phyloP scores from a whole-genome alignment of 2,329 filamentous ascomycete species.

The Immersiporthe knoxdaviesiana region DNA sequence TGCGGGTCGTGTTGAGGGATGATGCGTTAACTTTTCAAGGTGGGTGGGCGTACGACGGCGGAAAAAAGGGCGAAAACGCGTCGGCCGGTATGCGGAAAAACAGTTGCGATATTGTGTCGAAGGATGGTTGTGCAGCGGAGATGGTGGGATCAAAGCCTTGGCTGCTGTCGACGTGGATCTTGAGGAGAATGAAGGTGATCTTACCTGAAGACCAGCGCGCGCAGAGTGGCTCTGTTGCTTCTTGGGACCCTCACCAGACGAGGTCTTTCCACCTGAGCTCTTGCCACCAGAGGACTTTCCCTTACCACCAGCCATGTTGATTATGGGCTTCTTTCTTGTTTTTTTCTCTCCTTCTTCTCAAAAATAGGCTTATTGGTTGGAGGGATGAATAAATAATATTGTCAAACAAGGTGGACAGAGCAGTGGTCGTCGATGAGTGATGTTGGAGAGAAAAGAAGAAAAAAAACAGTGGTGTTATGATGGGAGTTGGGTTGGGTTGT shows the following conservation, averaged over 20 bases:
- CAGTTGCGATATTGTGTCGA: conserved; percentile 18
- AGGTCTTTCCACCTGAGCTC: conserved; percentile 78
- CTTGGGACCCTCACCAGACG: conserved; percentile 67
- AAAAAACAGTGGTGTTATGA: not conserved
- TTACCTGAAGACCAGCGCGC: conserved; percentile 93
- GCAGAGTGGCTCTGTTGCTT: conserved; percentile 96
- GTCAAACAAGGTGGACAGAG: not conserved
- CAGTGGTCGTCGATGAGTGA: not conserved
- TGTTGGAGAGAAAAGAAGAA: not conserved
- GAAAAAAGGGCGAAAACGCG: conserved; percentile 20
- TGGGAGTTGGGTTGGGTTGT: conserved; percentile 13
- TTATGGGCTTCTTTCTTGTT: conserved; percentile 5
- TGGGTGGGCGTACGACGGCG: not conserved
- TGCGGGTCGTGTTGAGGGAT: not conserved
- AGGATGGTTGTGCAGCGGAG: conserved; percentile 25
- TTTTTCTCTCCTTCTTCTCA: not conserved
- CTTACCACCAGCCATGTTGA: conserved; percentile 80
- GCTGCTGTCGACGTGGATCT: not conserved
- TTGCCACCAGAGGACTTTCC: conserved; percentile 91
- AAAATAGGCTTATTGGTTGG: not conserved
- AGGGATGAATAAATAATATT: not conserved
- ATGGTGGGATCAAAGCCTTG: conserved; percentile 24
- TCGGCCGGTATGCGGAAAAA: conserved; percentile 20
- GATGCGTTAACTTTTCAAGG: conserved; percentile 14
- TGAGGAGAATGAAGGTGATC: conserved; percentile 41